Evolutionary conservation across 2,329 filamentous ascomycete genomes (phyloP).

Genomic region (Anthostomella pinea): DNA sequence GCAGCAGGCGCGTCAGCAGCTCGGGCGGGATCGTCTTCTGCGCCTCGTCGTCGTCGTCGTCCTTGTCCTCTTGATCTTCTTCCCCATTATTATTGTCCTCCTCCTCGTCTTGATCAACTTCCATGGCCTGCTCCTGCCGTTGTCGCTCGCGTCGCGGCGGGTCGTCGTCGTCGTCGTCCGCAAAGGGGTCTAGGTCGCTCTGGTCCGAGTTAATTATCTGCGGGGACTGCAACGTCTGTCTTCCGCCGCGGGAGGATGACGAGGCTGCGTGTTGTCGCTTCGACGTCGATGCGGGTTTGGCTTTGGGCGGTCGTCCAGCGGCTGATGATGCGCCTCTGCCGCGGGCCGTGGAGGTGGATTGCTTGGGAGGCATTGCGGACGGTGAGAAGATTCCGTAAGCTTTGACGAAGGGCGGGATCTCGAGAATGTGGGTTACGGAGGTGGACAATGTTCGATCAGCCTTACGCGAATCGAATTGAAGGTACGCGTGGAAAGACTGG

Average conservation of each 20-base stretch:
- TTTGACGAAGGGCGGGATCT: too few relatives aligned
- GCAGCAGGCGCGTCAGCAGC: slow-evolving; percentile 71
- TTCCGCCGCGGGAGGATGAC: slow-evolving; percentile 14
- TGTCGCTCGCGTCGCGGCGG: slow-evolving; percentile 4
- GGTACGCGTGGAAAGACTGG: too few relatives aligned
- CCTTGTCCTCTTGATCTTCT: slow-evolving; percentile 32
- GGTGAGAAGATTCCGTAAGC: too few relatives aligned
- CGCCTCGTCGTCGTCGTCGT: slow-evolving; percentile 35
- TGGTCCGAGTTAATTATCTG: slow-evolving; percentile 13
- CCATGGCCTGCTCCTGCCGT: slow-evolving; percentile 13
- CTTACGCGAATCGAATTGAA: too few relatives aligned
- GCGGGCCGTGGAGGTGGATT: slow-evolving; percentile 31
- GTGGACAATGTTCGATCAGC: too few relatives aligned
- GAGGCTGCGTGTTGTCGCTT: slow-evolving; percentile 14
- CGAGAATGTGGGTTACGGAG: background rate
- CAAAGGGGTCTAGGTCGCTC: slow-evolving; percentile 28
- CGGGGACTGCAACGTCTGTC: slow-evolving; percentile 7
- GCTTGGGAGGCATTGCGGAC: slow-evolving; percentile 45
- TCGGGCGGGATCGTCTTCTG: slow-evolving; percentile 64
- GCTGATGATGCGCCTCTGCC: slow-evolving; percentile 30
- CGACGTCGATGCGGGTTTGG: slow-evolving; percentile 8
- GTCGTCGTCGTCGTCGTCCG: slow-evolving; percentile 17
- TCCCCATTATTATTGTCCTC: slow-evolving; percentile 29
- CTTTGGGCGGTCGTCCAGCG: slow-evolving; percentile 11
- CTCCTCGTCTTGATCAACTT: slow-evolving; percentile 22